Percentiles rank a stretch among this genome's conserved stretches.
Evolutionary conservation across 805 yeast species (phyloP).

Genomic region (Yarrowia sp.): DNA sequence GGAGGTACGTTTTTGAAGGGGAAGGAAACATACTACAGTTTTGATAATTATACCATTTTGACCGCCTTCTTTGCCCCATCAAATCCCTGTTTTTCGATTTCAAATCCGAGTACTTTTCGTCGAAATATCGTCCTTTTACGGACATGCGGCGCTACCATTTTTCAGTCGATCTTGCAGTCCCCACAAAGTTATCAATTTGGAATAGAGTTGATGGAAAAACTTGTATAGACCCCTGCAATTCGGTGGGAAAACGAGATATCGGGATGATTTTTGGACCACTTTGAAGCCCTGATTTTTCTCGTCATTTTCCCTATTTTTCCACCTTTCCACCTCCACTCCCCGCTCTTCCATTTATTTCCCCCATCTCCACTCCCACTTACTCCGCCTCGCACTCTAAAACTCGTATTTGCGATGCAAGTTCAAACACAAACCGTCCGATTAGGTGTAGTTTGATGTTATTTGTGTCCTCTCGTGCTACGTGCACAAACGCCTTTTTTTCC

Average conservation of each 20-base stretch:
- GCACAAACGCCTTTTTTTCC: background rate
- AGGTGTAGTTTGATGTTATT: slow-evolving; percentile 10
- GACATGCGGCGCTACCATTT: slow-evolving; percentile 15
- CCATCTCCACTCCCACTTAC: background rate
- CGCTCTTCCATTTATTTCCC: background rate
- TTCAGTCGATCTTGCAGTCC: slow-evolving; percentile 1
- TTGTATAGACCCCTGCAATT: no score
- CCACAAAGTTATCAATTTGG: background rate
- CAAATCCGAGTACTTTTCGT: no score
- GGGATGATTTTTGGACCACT: no score
- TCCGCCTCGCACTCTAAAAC: slow-evolving; percentile 13
- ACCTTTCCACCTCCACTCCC: background rate
- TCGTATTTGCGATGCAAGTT: slow-evolving; percentile 20
- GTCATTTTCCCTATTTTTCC: background rate
- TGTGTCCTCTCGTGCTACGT: no score
- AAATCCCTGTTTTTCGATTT: no score
- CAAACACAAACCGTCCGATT: slow-evolving; percentile 18
- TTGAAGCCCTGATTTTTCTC: no score
- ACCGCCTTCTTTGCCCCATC: no score
- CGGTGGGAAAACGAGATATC: no score
- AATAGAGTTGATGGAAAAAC: no score
- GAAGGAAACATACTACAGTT: no score
- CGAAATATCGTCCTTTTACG: background rate
- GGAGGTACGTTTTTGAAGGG: no score
- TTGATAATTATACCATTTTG: no score